Base-by-base conservation (phyloP, 2,329 filamentous ascomycete species). In the Fonsecaea monophora region DNA sequence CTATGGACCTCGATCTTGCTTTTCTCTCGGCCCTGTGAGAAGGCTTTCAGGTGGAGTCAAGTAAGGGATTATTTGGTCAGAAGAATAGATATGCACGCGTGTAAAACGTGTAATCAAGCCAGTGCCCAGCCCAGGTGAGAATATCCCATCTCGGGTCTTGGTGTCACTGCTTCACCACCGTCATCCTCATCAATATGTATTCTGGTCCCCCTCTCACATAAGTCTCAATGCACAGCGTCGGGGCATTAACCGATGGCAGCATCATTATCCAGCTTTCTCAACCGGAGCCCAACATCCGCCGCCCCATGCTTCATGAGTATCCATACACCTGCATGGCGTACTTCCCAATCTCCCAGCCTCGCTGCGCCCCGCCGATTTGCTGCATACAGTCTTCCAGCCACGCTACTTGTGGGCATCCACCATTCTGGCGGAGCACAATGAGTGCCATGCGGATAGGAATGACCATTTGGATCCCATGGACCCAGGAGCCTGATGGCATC, bases 301-400 rank as follows among this genome's bases (percentile, higher is more conserved):
- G 18, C 18, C 18, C 6, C 10, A n/a, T 3, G 4, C 5, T 12
- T 45, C 57, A 60, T 15, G n/a, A 50, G 18, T 34, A 53, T 30
- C 58, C 45, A 25, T 37, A 60, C 13, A 15, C 34, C 34, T 63
- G 37, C 61, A 63, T 63, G 18, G 61, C 34, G 34, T 53, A 57
- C n/a, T 25, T 63, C 10, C 53, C 61, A 37, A 63, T 58, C n/a
- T 63, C 40, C 61, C 61, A 58, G 10, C 61, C 60, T 25, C 21
- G 40, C 32, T 25, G 38, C 21, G 45, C 37, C 55, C 35, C 32
- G 12, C 38, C 32, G n/a, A 37, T 53, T 35, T 53, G 37, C 18
- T 53, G 61, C 13, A 63, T 15, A 38, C 50, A 42, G 30, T 37
- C 53, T 35, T 56, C 60, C 38, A 62, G 38, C 60, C 60, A 62